phyloP scores from a whole-genome alignment of 2,329 filamentous ascomycete species.

The Neonectria neomacrospora region DNA sequence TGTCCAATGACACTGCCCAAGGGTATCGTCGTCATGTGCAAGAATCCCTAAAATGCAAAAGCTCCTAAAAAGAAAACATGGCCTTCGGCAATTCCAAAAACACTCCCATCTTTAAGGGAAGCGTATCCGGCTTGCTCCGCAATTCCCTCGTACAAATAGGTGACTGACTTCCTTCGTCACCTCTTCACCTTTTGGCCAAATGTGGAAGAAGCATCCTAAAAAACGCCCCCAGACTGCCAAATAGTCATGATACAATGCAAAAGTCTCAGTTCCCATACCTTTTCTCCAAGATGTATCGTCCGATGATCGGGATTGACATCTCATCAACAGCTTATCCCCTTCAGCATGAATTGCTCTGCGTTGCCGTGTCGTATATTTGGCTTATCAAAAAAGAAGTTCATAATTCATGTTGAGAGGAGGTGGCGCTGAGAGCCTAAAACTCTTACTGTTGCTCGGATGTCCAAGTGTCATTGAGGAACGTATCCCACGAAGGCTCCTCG shows the following conservation, averaged over 20 bases:
- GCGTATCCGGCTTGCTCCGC: slow-evolving; percentile 1
- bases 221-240: neutral
- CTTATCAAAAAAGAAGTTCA: slow-evolving; percentile 26
- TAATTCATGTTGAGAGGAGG: slow-evolving; percentile 26
- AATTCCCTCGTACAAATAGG: slow-evolving; percentile 7
- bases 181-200: neutral
- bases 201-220: neutral
- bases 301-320: neutral
- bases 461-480: slow-evolving; percentile 48
- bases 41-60: slow-evolving; percentile 16
- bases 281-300: neutral
- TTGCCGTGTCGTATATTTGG: neutral
- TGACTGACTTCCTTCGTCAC: neutral
- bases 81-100: slow-evolving; percentile 1
- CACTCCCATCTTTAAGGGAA: neutral
- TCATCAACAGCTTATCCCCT: neutral
- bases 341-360: neutral
- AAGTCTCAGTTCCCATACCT: slow-evolving; percentile 6
- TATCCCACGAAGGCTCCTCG: slow-evolving; percentile 48
- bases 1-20: slow-evolving; percentile 3
- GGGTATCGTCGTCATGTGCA: slow-evolving; percentile 18
- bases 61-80: slow-evolving; percentile 1
- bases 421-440: neutral
- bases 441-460: slow-evolving; percentile 32
- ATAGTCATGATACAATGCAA: neutral